These are phyloP conservation scores for Myriosclerotinia duriaeana DNA, from an alignment of 2,329 filamentous ascomycete genomes.

Conservation along the genomic window DNA sequence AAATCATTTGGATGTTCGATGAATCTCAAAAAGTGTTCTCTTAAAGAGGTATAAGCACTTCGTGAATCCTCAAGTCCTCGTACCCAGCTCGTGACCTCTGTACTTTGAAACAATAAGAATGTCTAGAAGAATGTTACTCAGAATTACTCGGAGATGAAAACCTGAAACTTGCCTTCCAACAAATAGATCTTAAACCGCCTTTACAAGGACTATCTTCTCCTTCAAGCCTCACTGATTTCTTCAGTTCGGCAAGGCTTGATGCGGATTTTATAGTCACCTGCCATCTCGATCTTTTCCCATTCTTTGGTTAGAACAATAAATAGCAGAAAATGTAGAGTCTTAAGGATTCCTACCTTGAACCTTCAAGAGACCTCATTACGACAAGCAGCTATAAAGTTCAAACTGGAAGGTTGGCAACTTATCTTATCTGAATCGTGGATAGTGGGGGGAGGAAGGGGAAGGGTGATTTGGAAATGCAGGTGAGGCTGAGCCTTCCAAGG, in stretches of 20 bases:
- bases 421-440: not conserved
- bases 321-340: not conserved
- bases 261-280: constrained; percentile 59
- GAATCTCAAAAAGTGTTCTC: constrained; percentile 74
- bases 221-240: constrained; percentile 61
- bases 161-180: constrained; percentile 71
- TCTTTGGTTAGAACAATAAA: constrained; percentile 27
- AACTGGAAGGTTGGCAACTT: constrained; percentile 2
- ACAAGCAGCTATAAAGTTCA: not conserved
- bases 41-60: constrained; percentile 69
- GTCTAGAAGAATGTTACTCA: constrained; percentile 49
- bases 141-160: not conserved
- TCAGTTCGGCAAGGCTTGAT: constrained; percentile 59
- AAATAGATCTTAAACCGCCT: constrained; percentile 77
- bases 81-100: constrained; percentile 66
- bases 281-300: constrained; percentile 61
- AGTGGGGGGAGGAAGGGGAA: not conserved
- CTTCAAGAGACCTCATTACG: constrained; percentile 55
- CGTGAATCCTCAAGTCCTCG: constrained; percentile 66
- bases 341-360: constrained; percentile 49
- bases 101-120: constrained; percentile 74
- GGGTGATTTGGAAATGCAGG: not conserved
- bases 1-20: constrained; percentile 83
- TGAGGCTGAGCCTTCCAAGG: constrained; percentile 12
- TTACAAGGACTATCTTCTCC: constrained; percentile 62